A percentile compares a stretch with the other conserved stretches of the same genome.
phyloP scores from a whole-genome alignment of 371 early-diverging fungal genomes.

The Ecytonucleospora hepatopenaei region DNA sequence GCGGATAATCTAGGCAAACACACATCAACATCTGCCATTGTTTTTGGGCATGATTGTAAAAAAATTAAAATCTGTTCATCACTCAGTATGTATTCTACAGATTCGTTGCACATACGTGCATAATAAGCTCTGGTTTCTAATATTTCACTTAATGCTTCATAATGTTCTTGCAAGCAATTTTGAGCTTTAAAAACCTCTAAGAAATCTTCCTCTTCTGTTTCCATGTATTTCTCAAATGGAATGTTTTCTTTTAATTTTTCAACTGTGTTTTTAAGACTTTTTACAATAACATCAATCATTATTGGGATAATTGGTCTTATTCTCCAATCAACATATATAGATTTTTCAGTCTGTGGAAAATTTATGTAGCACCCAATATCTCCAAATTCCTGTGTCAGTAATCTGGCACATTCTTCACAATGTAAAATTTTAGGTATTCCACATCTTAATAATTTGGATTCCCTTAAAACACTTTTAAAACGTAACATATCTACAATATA shows the following conservation, averaged over 20 bases:
- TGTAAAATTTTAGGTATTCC: slow-evolving; percentile 27
- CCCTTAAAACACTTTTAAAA: slow-evolving; percentile 18
- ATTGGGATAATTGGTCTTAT: slow-evolving; percentile 25
- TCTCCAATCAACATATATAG: slow-evolving; percentile 36
- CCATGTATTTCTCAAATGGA: neutral
- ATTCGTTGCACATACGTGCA: slow-evolving; percentile 49
- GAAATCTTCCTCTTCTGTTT: neutral
- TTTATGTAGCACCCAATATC: slow-evolving; percentile 28
- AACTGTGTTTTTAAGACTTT: neutral
- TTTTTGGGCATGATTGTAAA: slow-evolving; percentile 24
- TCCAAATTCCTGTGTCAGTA: slow-evolving; percentile 24
- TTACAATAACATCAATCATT: neutral
- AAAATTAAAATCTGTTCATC: slow-evolving; percentile 38
- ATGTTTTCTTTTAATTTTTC: slow-evolving; percentile 5
- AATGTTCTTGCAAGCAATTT: neutral
- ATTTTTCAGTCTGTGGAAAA: neutral
- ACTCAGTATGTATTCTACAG: slow-evolving; percentile 47
- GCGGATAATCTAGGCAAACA: slow-evolving; percentile 34
- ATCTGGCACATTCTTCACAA: slow-evolving; percentile 10
- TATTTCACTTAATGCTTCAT: slow-evolving; percentile 7
- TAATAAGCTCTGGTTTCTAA: slow-evolving; percentile 41
- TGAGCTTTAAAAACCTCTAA: slow-evolving; percentile 1
- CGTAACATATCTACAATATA: slow-evolving; percentile 35
- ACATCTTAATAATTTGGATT: slow-evolving; percentile 21
- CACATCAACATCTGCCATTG: slow-evolving; percentile 26